phyloP scores from a whole-genome alignment of 1,284 basidiomycete species.

The Apiotrichum gracile region DNA sequence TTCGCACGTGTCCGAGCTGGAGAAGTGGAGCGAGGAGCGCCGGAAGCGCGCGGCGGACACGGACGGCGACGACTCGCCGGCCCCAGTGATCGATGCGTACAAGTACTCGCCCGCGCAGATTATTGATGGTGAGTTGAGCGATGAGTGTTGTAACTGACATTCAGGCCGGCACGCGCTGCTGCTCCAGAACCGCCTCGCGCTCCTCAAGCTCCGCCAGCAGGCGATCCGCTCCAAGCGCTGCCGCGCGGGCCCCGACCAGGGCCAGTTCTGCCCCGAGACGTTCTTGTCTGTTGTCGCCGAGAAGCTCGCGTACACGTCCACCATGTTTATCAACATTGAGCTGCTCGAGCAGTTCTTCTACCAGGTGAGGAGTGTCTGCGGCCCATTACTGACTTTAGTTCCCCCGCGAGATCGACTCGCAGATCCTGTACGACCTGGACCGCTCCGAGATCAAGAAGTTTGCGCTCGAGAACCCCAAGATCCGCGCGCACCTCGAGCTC shows the following conservation, averaged over 20 bases:
- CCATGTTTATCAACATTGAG: slow-evolving; percentile 99
- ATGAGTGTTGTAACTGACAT: not conserved
- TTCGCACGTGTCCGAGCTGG: slow-evolving; percentile 72
- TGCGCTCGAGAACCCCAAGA: slow-evolving; percentile 85
- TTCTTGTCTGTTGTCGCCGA: slow-evolving; percentile 96
- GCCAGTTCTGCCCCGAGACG: slow-evolving; percentile 89
- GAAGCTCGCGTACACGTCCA: slow-evolving; percentile 90
- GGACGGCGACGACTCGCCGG: slow-evolving; percentile 46
- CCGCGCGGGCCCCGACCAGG: slow-evolving; percentile 73
- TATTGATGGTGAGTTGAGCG: slow-evolving; percentile 64
- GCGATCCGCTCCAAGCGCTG: slow-evolving; percentile 85
- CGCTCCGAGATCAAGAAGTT: slow-evolving; percentile 76
- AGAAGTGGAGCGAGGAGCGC: slow-evolving; percentile 72
- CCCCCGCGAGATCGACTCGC: slow-evolving; percentile 94
- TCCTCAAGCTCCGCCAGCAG: slow-evolving; percentile 75
- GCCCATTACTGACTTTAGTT: slow-evolving; percentile 55
- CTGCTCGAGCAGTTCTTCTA: slow-evolving; percentile 98
- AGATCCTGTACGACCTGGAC: slow-evolving; percentile 84
- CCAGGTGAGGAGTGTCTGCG: slow-evolving; percentile 55
- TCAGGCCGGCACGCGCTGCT: slow-evolving; percentile 85
- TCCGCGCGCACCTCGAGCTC: slow-evolving; percentile 83
- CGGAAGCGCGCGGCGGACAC: slow-evolving; percentile 25
- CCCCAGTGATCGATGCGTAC: slow-evolving; percentile 61
- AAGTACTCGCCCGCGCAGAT: slow-evolving; percentile 85
- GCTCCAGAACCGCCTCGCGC: slow-evolving; percentile 70